Base-by-base conservation (phyloP, 306 rosid genomes). In the Luffa aegyptiaca region DNA sequence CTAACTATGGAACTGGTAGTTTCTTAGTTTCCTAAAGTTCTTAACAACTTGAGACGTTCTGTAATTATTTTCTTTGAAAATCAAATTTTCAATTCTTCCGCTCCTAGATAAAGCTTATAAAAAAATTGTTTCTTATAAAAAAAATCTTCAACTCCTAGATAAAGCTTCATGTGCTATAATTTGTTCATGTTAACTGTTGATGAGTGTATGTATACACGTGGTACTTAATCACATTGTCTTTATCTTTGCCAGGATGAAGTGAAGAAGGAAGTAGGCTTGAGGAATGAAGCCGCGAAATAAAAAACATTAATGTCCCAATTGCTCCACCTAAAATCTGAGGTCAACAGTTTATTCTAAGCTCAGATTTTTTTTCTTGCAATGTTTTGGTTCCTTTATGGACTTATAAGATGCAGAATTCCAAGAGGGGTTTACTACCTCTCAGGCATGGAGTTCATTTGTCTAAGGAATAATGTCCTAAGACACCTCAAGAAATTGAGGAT, bases 271-370 rank as follows among this genome's bases (percentile, higher is more conserved):
- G 68, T 77, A 31, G 42, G 75, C 59, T 70, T 83, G 41, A 93
- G 88, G 84, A 86, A 82, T 66, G 94, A 88, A 78, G 94, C 93
- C 62, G 82, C 90, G 84, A 88, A 76, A 74, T 87, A 89, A 82
- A 90, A 80, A 44, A 76, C 86, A 62, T 80, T n/a, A n/a, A n/a
- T n/a, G n/a, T n/a, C n/a, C n/a, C n/a, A n/a, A n/a, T n/a, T n/a
- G n/a, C n/a, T n/a, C 80, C 79, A 20, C 21, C 46, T 58, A 70
- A 92, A 92, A 88, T 81, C 93, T 76, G 86, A 86, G 93, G 98
- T 92, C 72, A 88, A 79, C 71, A 65, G 44, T 65, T 14, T 44
- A 20, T 44, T 17, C 45, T 17, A 46, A 53, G 58, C 16, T 45
- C n/a, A 17, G 17, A 41, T 14, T 66, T 20, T 52, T 10, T 46